Conservation (phyloP, 1,284 basidiomycete genomes). For the Coriolopsis trogii region DNA sequence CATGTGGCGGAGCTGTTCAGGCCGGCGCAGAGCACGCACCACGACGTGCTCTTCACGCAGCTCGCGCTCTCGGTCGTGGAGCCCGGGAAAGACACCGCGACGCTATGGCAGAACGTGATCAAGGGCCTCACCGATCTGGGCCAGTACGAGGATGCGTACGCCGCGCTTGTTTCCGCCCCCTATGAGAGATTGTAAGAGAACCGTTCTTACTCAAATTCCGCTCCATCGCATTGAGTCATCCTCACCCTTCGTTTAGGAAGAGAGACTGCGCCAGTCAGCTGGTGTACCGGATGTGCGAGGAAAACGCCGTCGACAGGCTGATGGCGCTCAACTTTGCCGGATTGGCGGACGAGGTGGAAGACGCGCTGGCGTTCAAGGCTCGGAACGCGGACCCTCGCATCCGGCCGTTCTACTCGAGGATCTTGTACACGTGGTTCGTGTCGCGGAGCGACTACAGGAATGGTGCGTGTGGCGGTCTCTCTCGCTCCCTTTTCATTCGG, state of each 20-base stretch:
- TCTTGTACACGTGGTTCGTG: conserved; percentile 95
- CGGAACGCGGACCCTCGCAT: conserved; percentile 90
- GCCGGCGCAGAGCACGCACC: conserved; percentile 51
- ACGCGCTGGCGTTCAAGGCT: conserved; percentile 90
- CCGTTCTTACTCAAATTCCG: no score
- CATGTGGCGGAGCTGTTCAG: conserved; percentile 80
- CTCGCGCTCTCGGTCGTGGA: conserved; percentile 75
- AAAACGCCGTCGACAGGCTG: conserved; percentile 78
- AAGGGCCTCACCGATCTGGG: conserved; percentile 74
- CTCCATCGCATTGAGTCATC: no score
- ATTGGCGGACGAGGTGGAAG: conserved; percentile 87
- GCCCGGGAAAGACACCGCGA: conserved; percentile 53
- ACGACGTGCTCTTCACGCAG: conserved; percentile 77
- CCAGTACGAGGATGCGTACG: conserved; percentile 86
- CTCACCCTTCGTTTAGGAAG: conserved; percentile 61
- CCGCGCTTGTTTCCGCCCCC: conserved; percentile 72
- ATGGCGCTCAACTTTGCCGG: conserved; percentile 88
- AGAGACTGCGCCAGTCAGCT: conserved; percentile 80
- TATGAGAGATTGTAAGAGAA: conserved; percentile 62
- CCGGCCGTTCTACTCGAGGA: conserved; percentile 86
- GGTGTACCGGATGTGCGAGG: conserved; percentile 93
- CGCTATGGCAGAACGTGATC: conserved; percentile 81
- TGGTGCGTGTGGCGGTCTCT: conserved; percentile 67
- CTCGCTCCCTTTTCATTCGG: conserved; percentile 43
- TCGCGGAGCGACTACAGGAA: conserved; percentile 86